Evolutionary conservation across 1,284 basidiomycete genomes (phyloP), one percentile per base, ranked within the genome.

Genomic region (Mycena sp.): DNA sequence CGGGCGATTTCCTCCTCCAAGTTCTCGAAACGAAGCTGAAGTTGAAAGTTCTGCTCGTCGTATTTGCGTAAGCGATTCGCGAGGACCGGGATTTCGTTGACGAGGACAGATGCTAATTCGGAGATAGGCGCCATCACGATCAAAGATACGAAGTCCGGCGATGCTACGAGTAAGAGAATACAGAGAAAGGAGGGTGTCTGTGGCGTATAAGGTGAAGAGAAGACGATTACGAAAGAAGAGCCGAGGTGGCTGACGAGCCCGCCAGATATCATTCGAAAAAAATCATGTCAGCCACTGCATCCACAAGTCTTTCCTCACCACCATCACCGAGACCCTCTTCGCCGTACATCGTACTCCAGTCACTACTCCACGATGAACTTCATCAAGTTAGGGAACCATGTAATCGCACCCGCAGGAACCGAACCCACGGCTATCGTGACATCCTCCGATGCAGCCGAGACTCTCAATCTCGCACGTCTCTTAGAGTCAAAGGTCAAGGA

Each of bases 341-440:
- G 1, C 9, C 38, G 7, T 26, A 11, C 41, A 6, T 41, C 10
- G 10, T 3, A 23, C 6, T 28, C 16, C 41, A 6, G 6, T 17
- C 12, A 17, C 6, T 37, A 6, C 38, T 43, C 44, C 19, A 59
- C 46, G 14, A 63, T 56, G 61, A 64, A 29, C 25, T 55, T 55
- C 48, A 59, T 63, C 62, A 63, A 35, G 26, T 55, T 64, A 46
- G 57, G 62, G n/a, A 64, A 64, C 57, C 52, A 56, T 19, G 23
- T 35, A 26, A 64, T 64, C 38, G 62, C 52, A 0, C 57, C 62
- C 32, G 57, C 46, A 10, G 62, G 62, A 21, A 16, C 57, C 21
- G 26, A 54, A 25, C 19, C 38, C 30, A 21, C 37, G 7, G 38
- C 57, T 1, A 4, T 25, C 23, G 6, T 43, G 19, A 19, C 29